phyloP scores from a whole-genome alignment of 2,329 filamentous ascomycete species.

The Cytospora chrysosperma region DNA sequence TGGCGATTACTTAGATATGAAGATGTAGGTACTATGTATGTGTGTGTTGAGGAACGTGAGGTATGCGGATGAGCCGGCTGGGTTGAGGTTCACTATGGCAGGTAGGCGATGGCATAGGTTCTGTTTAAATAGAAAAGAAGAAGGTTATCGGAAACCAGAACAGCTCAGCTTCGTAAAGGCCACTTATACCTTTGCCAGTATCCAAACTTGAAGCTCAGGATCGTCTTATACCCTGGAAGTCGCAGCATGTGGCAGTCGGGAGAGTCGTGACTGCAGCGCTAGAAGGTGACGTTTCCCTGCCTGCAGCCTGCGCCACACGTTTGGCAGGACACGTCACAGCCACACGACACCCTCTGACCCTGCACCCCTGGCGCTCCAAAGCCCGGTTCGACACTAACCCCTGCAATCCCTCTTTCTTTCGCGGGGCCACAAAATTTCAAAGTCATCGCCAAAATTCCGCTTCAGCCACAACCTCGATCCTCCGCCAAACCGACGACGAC shows the following conservation, averaged over 20 bases:
- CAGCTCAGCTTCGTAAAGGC: not conserved
- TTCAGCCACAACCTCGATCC: conserved; percentile 15
- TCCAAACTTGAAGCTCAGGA: not conserved
- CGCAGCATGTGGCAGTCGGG: not conserved
- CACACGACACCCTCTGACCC: conserved; percentile 1
- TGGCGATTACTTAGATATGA: conserved; percentile 37
- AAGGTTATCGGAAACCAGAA: not conserved
- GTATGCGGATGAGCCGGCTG: not conserved
- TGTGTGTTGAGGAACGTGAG: not conserved
- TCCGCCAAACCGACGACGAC: conserved; percentile 10
- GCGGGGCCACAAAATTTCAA: conserved; percentile 18
- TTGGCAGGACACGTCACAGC: conserved; percentile 7
- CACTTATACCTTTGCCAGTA: conserved; percentile 13
- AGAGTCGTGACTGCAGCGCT: not conserved
- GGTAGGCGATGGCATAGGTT: conserved; percentile 5
- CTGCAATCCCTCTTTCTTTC: conserved; percentile 3
- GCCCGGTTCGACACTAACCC: not conserved
- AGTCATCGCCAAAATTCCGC: conserved; percentile 23
- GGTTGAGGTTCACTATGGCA: no score
- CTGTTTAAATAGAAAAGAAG: conserved; percentile 4
- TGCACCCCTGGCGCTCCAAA: not conserved
- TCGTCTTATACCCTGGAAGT: not conserved
- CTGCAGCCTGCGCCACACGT: conserved; percentile 10
- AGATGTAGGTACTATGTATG: not conserved
- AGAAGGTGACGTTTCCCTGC: conserved; percentile 16